phyloP scores from a whole-genome alignment of 768 basidiomycete species.

The Xerocomellus dryophilus region DNA sequence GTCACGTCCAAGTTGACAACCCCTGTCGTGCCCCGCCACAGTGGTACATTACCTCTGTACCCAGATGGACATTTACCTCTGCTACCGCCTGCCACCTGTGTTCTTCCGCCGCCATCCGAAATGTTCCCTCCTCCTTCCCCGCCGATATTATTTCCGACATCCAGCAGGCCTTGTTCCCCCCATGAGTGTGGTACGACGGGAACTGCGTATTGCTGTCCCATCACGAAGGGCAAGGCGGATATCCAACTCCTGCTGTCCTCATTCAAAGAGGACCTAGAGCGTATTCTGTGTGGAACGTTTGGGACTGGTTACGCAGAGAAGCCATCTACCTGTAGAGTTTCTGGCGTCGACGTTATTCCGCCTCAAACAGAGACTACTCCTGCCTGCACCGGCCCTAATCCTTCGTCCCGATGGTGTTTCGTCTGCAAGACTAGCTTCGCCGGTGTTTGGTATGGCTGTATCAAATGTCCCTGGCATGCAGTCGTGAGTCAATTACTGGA shows the following conservation, averaged over 20 bases:
- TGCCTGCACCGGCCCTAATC: neutral
- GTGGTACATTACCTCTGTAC: neutral
- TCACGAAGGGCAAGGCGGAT: constrained; percentile 47
- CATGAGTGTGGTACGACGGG: neutral
- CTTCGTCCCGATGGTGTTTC: constrained; percentile 27
- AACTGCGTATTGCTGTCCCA: constrained; percentile 39
- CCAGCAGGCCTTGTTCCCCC: neutral
- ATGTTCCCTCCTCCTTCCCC: neutral
- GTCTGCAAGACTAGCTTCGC: constrained; percentile 27
- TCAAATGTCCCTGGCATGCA: constrained; percentile 32
- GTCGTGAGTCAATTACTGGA: constrained; percentile 22
- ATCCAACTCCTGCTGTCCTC: constrained; percentile 43
- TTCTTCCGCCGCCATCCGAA: constrained; percentile 7
- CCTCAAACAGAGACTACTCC: neutral
- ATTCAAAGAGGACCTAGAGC: constrained; percentile 57
- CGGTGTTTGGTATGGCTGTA: constrained; percentile 31
- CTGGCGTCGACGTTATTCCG: neutral
- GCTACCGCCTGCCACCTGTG: constrained; percentile 16
- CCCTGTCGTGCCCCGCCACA: neutral
- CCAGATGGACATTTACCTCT: neutral
- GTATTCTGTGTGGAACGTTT: constrained; percentile 39
- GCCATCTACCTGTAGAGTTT: neutral
- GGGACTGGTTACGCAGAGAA: constrained; percentile 16
- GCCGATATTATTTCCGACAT: neutral
- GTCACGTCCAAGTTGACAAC: neutral